These are phyloP conservation scores for Malassezia sympodialis DNA, from an alignment of 1,284 basidiomycete species.

Conservation along the genomic window DNA sequence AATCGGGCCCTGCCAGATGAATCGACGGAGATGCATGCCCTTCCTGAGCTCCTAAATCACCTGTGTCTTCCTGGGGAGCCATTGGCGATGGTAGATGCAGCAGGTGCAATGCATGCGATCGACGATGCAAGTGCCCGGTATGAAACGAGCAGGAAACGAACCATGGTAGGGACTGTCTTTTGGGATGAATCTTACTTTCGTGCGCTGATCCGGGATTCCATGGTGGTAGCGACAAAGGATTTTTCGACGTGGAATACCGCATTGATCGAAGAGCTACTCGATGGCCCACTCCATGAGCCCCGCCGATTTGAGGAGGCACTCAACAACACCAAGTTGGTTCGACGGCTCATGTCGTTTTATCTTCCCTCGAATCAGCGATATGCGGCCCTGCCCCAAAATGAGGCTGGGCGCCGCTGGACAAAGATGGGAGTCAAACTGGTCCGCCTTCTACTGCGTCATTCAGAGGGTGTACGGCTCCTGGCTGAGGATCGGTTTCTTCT, in stretches of 20 bases:
- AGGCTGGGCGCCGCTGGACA: conserved; percentile 47
- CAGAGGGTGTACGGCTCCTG: conserved; percentile 74
- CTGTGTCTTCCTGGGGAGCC: conserved; percentile 59
- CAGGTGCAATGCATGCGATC: conserved; percentile 73
- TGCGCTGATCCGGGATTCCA: conserved; percentile 32
- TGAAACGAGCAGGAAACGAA: neutral
- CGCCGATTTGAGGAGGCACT: conserved; percentile 93
- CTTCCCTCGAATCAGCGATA: conserved; percentile 80
- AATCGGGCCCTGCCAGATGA: conserved; percentile 76
- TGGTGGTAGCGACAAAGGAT: conserved; percentile 80
- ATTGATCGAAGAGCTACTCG: conserved; percentile 73
- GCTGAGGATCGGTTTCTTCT: conserved; percentile 74
- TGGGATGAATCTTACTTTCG: conserved; percentile 45
- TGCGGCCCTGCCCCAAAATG: conserved; percentile 63
- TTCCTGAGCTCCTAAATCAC: conserved; percentile 74
- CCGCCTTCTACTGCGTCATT: conserved; percentile 68
- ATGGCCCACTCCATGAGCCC: conserved; percentile 80
- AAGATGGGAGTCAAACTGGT: conserved; percentile 59
- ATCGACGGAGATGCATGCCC: conserved; percentile 69
- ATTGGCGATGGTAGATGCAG: conserved; percentile 63
- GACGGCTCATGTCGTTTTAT: conserved; percentile 78
- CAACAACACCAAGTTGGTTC: conserved; percentile 75
- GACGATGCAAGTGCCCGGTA: conserved; percentile 65
- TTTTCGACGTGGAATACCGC: conserved; percentile 88
- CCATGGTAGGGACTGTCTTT: conserved; percentile 63